Evolutionary conservation across 352 stramenopile species (phyloP).

Genomic region (Pythium sukuiense): DNA sequence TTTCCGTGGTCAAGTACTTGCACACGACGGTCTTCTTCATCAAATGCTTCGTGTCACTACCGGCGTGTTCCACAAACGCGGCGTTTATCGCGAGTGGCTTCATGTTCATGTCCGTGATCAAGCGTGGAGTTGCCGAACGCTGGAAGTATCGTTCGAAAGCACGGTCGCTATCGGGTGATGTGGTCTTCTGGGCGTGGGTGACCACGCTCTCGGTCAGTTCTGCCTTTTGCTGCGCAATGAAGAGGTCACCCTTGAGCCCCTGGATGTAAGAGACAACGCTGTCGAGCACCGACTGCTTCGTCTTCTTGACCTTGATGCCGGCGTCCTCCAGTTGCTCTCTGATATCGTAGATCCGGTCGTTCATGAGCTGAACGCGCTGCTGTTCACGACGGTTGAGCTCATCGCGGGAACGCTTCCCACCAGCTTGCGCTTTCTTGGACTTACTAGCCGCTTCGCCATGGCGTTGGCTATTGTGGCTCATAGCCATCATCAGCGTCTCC

Average conservation of each 20-base stretch:
- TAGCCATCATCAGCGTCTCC: background rate
- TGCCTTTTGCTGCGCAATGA: conserved; percentile 31
- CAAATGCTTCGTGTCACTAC: background rate
- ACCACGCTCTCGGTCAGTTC: conserved; percentile 15
- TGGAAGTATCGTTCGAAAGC: conserved; percentile 52
- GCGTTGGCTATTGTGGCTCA: background rate
- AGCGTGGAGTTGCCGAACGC: conserved; percentile 55
- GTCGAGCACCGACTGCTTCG: conserved; percentile 34
- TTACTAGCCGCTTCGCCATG: background rate
- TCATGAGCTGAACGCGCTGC: conserved; percentile 85
- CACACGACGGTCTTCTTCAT: background rate
- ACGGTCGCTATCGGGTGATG: conserved; percentile 25
- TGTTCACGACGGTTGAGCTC: conserved; percentile 82
- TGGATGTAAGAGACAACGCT: conserved; percentile 27
- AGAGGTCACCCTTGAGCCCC: conserved; percentile 22
- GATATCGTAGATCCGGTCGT: conserved; percentile 64
- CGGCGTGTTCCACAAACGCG: conserved; percentile 38
- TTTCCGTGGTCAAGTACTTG: background rate
- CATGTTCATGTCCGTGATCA: conserved; percentile 58
- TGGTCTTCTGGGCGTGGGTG: conserved; percentile 14
- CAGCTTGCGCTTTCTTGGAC: background rate
- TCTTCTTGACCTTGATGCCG: conserved; percentile 31
- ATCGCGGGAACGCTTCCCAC: conserved; percentile 49
- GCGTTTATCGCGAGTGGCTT: conserved; percentile 61
- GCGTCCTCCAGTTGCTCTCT: conserved; percentile 24